Evolutionary conservation across 306 rosid genomes (phyloP), one percentile per base, ranked within the genome.

Genomic region (Begonia fuchsioides): DNA sequence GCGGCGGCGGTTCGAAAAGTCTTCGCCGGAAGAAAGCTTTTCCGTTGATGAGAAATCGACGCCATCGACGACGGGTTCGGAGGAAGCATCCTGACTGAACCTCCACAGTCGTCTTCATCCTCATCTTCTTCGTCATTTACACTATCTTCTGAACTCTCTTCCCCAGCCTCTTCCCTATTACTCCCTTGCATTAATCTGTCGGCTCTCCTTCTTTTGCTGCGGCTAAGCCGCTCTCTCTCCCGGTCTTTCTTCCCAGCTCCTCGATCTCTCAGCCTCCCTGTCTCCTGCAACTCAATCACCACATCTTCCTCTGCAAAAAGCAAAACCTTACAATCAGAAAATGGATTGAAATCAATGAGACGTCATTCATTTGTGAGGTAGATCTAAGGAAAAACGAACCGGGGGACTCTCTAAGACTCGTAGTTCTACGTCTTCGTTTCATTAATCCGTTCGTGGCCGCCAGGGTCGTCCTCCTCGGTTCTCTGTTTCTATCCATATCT

Each of bases 401-500:
- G 62, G 98, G 98, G 3, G 98, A 92, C 64, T 85, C 93, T 67
- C 96, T 78, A 57, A 79, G 87, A 63, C 80, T 73, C 62, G 69
- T 68, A 72, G 61, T 77, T 19, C 93, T 77, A 49, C 65, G 82
- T 61, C 98, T 71, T n/a, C 98, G 77, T 65, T 93, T 71, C 0
- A 87, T 47, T 58, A 87, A 51, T 17, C 87, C 82, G 68, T 87
- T 87, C 13, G 70, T 11, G 16, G 82, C 80, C n/a, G 80, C 79
- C 85, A 77, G 73, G 53, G 75, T 63, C 5, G 54, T 49, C 59
- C 94, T 78, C 16, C 96, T 77, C 1, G 68, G 81, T 48, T 92
- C 98, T 62, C 96, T 74, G 51, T 67, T 92, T 50, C 94, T 84
- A 54, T 92, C 98, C 96, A 92, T 90, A 71, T 64, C 72, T 62